These are phyloP conservation scores for Akanthomyces uredinophilus DNA, from an alignment of 2,329 filamentous ascomycete species.

Conservation along the genomic window DNA sequence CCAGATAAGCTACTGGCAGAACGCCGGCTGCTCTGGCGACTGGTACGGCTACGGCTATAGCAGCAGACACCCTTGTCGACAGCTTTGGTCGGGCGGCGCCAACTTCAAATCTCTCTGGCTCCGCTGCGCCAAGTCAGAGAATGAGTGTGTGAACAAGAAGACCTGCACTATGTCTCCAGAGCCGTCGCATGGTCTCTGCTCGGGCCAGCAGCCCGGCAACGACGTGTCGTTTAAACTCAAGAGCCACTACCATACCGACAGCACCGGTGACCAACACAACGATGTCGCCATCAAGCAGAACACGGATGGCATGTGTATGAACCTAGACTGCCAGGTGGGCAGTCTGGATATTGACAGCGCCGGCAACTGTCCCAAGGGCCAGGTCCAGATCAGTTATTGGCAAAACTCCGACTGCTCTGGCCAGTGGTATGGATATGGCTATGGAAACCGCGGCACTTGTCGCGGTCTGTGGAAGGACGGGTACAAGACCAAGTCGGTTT, in stretches of 20 bases:
- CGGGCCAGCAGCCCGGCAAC: neutral
- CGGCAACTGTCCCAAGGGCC: neutral
- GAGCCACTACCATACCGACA: slow-evolving; percentile 10
- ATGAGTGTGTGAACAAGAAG: slow-evolving; percentile 1
- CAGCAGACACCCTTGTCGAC: neutral
- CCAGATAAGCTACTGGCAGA: slow-evolving; percentile 3
- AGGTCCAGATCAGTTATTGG: neutral
- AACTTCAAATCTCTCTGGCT: neutral
- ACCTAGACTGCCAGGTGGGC: slow-evolving; percentile 11
- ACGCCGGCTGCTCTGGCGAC: neutral
- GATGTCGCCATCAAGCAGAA: neutral
- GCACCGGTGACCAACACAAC: slow-evolving; percentile 12
- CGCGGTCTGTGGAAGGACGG: too few relatives aligned
- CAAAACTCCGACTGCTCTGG: too few relatives aligned
- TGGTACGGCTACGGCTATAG: slow-evolving; percentile 8
- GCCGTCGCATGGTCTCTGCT: neutral
- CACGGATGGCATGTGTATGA: slow-evolving; percentile 6
- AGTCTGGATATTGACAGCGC: slow-evolving; percentile 2
- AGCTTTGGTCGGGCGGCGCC: neutral
- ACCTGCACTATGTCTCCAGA: neutral
- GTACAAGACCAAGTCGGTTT: too few relatives aligned
- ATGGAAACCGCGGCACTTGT: too few relatives aligned
- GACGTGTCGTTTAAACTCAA: slow-evolving; percentile 1
- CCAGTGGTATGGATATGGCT: too few relatives aligned
- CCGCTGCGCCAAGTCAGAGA: neutral